Evolutionary conservation across 2,329 filamentous ascomycete genomes (phyloP), one percentile per base, ranked within the genome.

Genomic region (Ophiostoma ips): DNA sequence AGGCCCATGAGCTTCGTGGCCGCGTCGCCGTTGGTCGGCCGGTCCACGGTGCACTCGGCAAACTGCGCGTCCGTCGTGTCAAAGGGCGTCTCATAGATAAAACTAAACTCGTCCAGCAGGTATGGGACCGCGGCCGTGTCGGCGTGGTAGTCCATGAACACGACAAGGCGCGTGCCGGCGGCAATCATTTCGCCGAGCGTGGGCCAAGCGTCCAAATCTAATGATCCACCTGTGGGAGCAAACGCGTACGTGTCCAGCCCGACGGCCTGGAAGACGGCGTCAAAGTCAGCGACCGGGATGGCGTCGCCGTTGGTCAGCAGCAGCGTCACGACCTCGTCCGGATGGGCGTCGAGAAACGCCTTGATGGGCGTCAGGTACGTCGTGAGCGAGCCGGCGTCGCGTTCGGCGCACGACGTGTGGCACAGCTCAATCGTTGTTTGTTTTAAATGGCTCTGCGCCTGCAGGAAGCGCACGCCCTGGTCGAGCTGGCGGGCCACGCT

Each of bases 41-140:
- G 73, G 59, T 84, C 72, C 3, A 85, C 70, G 11, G 67, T 67
- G 65, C 85, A 90, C 38, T 73, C 75, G 59, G 79, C 78, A 59
- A 84, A 81, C 15, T 67, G 68, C 0, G 72, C 64, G 46, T 75
- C 66, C 1, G 72, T 75, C 54, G 80, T 77, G 55, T 84, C 78
- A 64, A 75, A 89, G 0, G 75, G 71, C 41, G 83, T 90, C 62
- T 90, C 85, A 68, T 83, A 88, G 56, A 83, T 74, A 44, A 49
- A 52, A 21, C 67, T 64, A 59, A 80, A 84, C 60, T 84, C 73
- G 60, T 76, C 69, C 50, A 83, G 68, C 49, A 85, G 76, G 59
- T 81, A 84, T 24, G 75, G 68, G n/a, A 77, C 72, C 46, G 67
- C 61, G 31, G 59, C 63, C 1, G 65, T 67, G 53, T 78, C 68